These are phyloP conservation scores for Inga oerstediana DNA, from an alignment of 306 rosid genomes.

Conservation along the genomic window DNA sequence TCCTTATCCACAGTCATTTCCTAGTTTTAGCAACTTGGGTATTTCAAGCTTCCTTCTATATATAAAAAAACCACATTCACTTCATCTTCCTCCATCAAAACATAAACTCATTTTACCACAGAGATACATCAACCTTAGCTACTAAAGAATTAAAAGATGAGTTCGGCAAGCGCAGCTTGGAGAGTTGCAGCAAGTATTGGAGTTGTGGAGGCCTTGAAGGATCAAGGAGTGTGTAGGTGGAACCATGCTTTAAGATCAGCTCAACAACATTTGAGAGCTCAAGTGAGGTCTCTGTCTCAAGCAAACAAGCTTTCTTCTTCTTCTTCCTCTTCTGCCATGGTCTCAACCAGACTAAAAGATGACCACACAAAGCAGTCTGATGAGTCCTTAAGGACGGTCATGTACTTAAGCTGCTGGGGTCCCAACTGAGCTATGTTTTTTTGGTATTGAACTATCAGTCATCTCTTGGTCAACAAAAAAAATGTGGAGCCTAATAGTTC, in stretches of 20 bases:
- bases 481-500: neutral
- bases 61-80: neutral
- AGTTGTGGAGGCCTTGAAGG: neutral
- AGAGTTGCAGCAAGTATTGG: neutral
- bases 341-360: neutral
- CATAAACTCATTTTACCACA: neutral
- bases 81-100: neutral
- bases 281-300: neutral
- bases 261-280: neutral
- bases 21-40: neutral
- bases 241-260: neutral
- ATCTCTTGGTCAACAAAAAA: neutral
- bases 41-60: neutral
- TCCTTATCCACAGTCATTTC: neutral
- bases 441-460: neutral
- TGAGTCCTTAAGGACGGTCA: neutral
- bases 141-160: neutral
- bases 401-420: constrained; percentile 6
- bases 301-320: neutral
- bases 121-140: neutral
- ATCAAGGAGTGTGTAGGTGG: neutral
- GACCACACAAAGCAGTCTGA: neutral
- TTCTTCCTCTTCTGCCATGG: neutral
- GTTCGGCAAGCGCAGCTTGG: neutral
- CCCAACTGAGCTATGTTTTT: neutral